Conservation (phyloP, 305 asterid species). For the Stenogyne calaminthoides region DNA sequence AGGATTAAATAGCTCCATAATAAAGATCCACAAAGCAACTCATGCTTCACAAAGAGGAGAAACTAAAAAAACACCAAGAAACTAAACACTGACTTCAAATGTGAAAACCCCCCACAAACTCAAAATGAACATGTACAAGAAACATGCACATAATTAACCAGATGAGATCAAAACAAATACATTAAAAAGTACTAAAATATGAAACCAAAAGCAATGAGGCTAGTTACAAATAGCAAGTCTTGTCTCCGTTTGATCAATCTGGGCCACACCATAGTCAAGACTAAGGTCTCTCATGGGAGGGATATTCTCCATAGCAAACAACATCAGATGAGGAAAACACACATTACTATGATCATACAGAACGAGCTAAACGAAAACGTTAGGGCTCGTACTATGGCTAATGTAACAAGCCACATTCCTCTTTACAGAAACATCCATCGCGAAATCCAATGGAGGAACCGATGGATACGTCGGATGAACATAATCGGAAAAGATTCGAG, state of each 20-base stretch:
- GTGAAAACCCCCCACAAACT: too few species aligned
- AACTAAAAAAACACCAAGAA: too few species aligned
- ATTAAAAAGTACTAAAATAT: background rate
- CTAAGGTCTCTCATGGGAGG: slow-evolving; percentile 88
- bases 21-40: slow-evolving; percentile 1
- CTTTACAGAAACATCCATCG: slow-evolving; percentile 88
- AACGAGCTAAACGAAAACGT: slow-evolving; percentile 75
- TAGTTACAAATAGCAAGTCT: slow-evolving; percentile 78
- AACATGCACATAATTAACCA: background rate
- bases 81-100: too few species aligned
- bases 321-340: slow-evolving; percentile 75
- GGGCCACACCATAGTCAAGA: slow-evolving; percentile 80
- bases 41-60: background rate
- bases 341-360: slow-evolving; percentile 72
- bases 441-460: slow-evolving; percentile 82
- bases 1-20: too few species aligned
- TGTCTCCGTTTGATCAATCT: slow-evolving; percentile 63
- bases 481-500: slow-evolving; percentile 63
- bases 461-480: slow-evolving; percentile 67
- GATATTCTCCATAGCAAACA: slow-evolving; percentile 83
- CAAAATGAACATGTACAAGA: background rate
- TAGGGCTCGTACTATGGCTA: slow-evolving; percentile 83
- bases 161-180: background rate
- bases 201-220: slow-evolving; percentile 22
- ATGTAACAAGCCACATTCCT: slow-evolving; percentile 85